phyloP scores from a whole-genome alignment of 305 asterid species.

The Fraxinus baroniana region DNA sequence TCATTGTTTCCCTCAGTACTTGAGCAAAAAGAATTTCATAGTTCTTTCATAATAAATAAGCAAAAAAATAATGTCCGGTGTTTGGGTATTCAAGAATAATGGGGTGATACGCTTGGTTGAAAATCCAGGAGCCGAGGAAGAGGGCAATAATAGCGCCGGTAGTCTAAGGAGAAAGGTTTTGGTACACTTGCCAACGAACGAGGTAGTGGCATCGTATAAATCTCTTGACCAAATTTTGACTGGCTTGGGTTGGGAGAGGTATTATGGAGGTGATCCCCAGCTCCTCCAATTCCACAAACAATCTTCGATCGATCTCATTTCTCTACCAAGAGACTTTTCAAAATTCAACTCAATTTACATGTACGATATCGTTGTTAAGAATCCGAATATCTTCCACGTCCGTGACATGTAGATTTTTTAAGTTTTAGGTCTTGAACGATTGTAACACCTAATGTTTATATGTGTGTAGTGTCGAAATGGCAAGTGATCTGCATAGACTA shows the following conservation, averaged over 20 bases:
- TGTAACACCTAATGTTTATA: neutral
- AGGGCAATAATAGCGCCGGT: conserved; percentile 15
- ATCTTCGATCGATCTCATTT: conserved; percentile 77
- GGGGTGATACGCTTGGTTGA: conserved; percentile 77
- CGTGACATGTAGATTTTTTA: conserved; percentile 38
- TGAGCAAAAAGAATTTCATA: neutral
- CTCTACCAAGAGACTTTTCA: conserved; percentile 66
- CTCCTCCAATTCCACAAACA: conserved; percentile 72
- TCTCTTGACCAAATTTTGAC: conserved; percentile 53
- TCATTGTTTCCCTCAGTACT: neutral
- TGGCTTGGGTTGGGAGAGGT: conserved; percentile 82
- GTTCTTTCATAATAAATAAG: neutral
- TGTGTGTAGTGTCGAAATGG: neutral
- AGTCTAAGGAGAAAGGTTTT: conserved; percentile 49
- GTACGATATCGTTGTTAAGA: conserved; percentile 87
- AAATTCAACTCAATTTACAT: conserved; percentile 70
- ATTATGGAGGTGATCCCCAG: conserved; percentile 61
- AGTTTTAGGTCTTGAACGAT: neutral
- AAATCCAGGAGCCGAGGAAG: conserved; percentile 45
- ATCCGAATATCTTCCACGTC: conserved; percentile 77
- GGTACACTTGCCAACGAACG: conserved; percentile 63
- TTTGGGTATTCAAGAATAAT: conserved; percentile 79
- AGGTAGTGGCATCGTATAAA: conserved; percentile 59
- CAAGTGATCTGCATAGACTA: neutral
- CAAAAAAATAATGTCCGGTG: conserved; percentile 57